A percentile compares a stretch with the other conserved stretches of the same genome.
These are phyloP conservation scores for Colletotrichum filicis DNA, from an alignment of 2,329 filamentous ascomycete genomes.

Conservation along the genomic window DNA sequence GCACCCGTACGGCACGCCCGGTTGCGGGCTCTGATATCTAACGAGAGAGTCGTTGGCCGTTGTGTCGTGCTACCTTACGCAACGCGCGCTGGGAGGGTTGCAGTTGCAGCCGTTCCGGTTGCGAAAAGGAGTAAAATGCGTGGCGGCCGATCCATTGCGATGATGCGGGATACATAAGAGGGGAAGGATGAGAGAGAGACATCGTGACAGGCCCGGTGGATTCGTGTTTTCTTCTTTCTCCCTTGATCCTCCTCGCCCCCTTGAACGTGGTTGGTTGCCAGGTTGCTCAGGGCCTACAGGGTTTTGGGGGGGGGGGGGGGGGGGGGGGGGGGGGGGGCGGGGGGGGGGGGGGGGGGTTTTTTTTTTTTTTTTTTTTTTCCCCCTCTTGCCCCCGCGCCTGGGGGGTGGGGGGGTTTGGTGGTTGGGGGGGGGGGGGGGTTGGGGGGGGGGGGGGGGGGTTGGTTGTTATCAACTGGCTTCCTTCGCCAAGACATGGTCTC, in stretches of 20 bases:
- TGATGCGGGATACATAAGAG: not conserved
- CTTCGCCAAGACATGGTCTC: not conserved
- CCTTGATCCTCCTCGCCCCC: not conserved
- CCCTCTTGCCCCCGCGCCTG: no score
- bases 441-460: not conserved
- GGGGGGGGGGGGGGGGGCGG: no score
- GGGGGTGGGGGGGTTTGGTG: no score
- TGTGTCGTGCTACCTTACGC: not conserved
- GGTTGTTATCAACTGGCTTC: not conserved
- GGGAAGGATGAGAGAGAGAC: not conserved
- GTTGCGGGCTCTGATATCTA: not conserved
- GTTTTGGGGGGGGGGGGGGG: not conserved
- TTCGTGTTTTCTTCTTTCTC: not conserved
- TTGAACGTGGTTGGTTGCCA: not conserved
- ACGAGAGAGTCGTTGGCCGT: not conserved
- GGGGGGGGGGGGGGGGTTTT: no score
- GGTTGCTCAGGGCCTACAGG: not conserved
- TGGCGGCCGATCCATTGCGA: not conserved
- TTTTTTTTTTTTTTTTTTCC: no score
- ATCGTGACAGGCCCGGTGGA: not conserved
- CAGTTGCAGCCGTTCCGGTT: conserved; percentile 10
- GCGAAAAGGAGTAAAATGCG: not conserved
- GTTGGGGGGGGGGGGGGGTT: not conserved
- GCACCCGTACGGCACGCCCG: not conserved
- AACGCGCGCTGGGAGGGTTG: not conserved